phyloP scores from a whole-genome alignment of 164 flowering plant genomes.

The Nelumbo lutea region DNA sequence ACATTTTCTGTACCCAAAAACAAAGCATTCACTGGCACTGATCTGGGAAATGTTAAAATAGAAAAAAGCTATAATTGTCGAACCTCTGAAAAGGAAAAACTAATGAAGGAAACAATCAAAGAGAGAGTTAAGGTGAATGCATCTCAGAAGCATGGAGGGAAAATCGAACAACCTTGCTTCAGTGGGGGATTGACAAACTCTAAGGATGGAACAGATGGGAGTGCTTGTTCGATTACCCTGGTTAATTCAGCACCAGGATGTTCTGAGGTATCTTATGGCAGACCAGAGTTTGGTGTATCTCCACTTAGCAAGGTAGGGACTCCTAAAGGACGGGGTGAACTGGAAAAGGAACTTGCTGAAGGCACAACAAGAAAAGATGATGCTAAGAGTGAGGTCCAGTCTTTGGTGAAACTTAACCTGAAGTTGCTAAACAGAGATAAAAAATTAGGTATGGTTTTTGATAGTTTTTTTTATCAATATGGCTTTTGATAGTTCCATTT shows the following conservation, averaged over 20 bases:
- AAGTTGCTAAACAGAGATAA: slow-evolving; percentile 44
- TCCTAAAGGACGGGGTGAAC: slow-evolving; percentile 5
- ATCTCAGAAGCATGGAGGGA: slow-evolving; percentile 5
- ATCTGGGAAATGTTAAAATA: slow-evolving; percentile 7
- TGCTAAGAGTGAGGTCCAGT: slow-evolving; percentile 59
- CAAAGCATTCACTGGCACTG: slow-evolving; percentile 5
- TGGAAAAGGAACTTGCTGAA: slow-evolving; percentile 17
- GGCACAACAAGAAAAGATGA: slow-evolving; percentile 20
- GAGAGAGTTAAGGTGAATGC: slow-evolving; percentile 2
- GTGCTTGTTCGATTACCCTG: slow-evolving; percentile 11
- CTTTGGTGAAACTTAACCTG: slow-evolving; percentile 73
- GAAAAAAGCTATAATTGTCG: slow-evolving; percentile 6
- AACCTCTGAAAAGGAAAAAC: slow-evolving; percentile 13
- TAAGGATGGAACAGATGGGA: slow-evolving; percentile 6
- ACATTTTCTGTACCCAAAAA: slow-evolving; percentile 8
- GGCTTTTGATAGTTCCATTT: neutral
- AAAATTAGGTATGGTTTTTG: slow-evolving; percentile 43
- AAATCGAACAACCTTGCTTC: neutral
- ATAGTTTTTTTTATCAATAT: neutral
- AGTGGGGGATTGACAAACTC: slow-evolving; percentile 3
- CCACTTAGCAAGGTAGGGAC: slow-evolving; percentile 16
- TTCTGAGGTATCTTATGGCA: slow-evolving; percentile 14
- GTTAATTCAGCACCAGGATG: slow-evolving; percentile 9
- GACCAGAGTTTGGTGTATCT: slow-evolving; percentile 14
- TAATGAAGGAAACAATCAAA: slow-evolving; percentile 3